Percentiles rank a stretch among this genome's conserved stretches.
phyloP scores from a whole-genome alignment of 2,329 filamentous ascomycete genomes.

The Arthrobotrys iridis region DNA sequence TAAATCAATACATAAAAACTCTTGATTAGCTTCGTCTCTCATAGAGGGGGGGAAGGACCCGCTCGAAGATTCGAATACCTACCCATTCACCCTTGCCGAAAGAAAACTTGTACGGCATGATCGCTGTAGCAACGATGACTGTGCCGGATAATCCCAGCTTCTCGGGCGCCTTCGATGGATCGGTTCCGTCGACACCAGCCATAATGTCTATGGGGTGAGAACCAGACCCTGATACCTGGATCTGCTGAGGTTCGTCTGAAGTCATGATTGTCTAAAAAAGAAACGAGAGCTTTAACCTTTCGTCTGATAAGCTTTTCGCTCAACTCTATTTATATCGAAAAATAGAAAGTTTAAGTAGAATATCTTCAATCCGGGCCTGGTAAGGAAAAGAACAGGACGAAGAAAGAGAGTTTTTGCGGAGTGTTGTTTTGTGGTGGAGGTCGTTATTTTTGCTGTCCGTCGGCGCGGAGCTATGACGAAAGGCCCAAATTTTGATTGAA shows the following conservation, averaged over 20 bases:
- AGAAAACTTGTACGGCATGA: constrained; percentile 70
- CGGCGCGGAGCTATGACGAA: constrained; percentile 41
- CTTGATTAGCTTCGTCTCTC: constrained; percentile 1
- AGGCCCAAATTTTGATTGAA: background rate
- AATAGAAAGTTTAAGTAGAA: constrained; percentile 4
- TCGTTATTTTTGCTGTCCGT: constrained; percentile 6
- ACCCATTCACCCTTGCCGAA: constrained; percentile 69
- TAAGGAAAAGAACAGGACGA: background rate
- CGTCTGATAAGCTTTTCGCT: constrained; percentile 1
- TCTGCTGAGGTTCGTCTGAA: constrained; percentile 33
- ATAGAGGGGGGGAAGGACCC: background rate
- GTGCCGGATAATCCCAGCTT: constrained; percentile 70
- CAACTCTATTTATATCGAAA: constrained; percentile 13
- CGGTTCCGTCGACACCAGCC: constrained; percentile 59
- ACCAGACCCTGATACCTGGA: constrained; percentile 37
- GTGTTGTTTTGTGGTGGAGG: constrained; percentile 13
- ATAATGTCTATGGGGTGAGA: constrained; percentile 44
- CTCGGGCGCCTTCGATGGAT: constrained; percentile 69
- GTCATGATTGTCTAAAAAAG: constrained; percentile 33
- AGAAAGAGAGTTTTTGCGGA: background rate
- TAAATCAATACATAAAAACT: constrained; percentile 60
- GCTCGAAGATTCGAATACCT: constrained; percentile 56
- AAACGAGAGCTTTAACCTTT: constrained; percentile 13
- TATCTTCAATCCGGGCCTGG: background rate
- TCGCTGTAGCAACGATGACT: constrained; percentile 72